These are phyloP conservation scores for Parmelia sp. DNA, from an alignment of 495 filamentous ascomycete genomes.

Conservation along the genomic window DNA sequence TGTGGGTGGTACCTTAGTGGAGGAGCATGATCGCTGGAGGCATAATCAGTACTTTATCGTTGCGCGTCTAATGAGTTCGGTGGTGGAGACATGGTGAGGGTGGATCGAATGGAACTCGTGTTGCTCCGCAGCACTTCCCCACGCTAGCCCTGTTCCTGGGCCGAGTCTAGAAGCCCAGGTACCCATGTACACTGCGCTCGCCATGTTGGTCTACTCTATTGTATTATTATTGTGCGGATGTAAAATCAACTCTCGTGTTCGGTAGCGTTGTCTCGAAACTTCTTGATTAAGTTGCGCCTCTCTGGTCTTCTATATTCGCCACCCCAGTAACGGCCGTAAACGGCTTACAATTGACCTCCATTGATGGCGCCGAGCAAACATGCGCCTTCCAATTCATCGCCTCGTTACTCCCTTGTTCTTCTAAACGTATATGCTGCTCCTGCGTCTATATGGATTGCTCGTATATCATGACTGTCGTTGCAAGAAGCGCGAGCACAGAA, in stretches of 20 bases:
- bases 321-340: not conserved
- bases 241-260: not conserved
- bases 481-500: constrained; percentile 11
- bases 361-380: constrained; percentile 9
- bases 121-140: too few species aligned
- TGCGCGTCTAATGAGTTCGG: not conserved
- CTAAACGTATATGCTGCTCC: constrained; percentile 5
- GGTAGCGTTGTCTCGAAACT: not conserved
- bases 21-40: not conserved
- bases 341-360: not conserved
- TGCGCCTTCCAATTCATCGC: constrained; percentile 8
- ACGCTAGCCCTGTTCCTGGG: constrained; percentile 11
- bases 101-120: not conserved
- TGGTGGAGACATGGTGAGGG: not conserved
- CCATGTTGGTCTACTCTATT: not conserved
- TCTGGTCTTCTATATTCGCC: not conserved
- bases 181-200: not conserved
- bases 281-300: not conserved
- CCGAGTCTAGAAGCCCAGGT: not conserved
- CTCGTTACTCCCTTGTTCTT: not conserved
- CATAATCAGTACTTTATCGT: constrained; percentile 9
- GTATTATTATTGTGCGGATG: too few species aligned
- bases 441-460: constrained; percentile 12
- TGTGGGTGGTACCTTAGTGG: not conserved
- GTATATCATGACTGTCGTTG: constrained; percentile 16